A percentile compares a stretch with the other conserved stretches of the same genome.
phyloP scores from a whole-genome alignment of 352 stramenopile genomes.

The Pythium dissotocum region DNA sequence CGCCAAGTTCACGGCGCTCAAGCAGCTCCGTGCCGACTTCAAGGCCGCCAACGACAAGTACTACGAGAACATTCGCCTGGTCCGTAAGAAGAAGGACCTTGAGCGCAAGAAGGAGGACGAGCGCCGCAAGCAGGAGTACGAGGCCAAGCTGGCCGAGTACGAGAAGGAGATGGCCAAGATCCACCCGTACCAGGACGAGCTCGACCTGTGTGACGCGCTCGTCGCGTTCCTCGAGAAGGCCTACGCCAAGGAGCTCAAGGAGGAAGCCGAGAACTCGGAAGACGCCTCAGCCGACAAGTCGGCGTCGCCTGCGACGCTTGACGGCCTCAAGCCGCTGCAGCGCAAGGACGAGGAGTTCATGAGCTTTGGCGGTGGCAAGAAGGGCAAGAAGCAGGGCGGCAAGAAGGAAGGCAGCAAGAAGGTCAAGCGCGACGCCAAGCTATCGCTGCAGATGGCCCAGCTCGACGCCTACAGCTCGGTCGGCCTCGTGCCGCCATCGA shows the following conservation, averaged over 20 bases:
- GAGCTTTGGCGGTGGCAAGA: constrained; percentile 67
- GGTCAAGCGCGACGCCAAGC: constrained; percentile 76
- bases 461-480: constrained; percentile 92
- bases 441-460: constrained; percentile 75
- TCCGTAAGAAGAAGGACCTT: constrained; percentile 85
- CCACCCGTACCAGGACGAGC: constrained; percentile 96
- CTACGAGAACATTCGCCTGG: constrained; percentile 89
- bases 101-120: constrained; percentile 85
- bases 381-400: constrained; percentile 62
- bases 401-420: constrained; percentile 65
- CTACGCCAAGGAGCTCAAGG: constrained; percentile 87
- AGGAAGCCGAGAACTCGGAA: constrained; percentile 41
- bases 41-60: constrained; percentile 94
- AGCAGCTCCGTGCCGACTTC: constrained; percentile 88
- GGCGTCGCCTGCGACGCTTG: constrained; percentile 73
- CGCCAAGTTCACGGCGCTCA: constrained; percentile 85
- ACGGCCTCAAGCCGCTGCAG: constrained; percentile 91
- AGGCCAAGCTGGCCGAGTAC: constrained; percentile 96
- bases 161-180: constrained; percentile 96
- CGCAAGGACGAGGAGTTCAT: constrained; percentile 88
- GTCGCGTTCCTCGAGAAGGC: constrained; percentile 92
- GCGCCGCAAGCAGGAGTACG: constrained; percentile 82
- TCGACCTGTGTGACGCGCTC: constrained; percentile 94
- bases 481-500: constrained; percentile 88
- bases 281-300: constrained; percentile 30